Evolutionary conservation across 139 green algal species (phyloP), one percentile per base, ranked within the genome.

Genomic region (Dunaliella sp.): DNA sequence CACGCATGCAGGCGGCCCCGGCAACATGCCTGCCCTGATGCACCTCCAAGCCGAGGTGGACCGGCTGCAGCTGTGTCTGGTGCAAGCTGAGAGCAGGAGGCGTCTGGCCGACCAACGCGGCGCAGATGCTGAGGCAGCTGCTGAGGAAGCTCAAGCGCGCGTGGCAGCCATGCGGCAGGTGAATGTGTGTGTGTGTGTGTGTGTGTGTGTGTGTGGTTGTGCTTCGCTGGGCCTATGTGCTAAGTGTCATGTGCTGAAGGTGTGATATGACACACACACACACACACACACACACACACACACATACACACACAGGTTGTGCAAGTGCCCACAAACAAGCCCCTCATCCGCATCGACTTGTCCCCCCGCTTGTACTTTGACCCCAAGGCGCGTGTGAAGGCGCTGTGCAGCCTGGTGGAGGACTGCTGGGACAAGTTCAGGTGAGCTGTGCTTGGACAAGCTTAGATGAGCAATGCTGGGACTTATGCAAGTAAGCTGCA

Each of bases 251-350:
- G n/a, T n/a, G n/a, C n/a, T n/a, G n/a, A n/a, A n/a, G n/a, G n/a
- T n/a, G n/a, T n/a, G n/a, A n/a, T n/a, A n/a, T n/a, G n/a, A n/a
- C n/a, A n/a, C n/a, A n/a, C n/a, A n/a, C n/a, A n/a, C n/a, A n/a
- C n/a, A n/a, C n/a, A n/a, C n/a, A n/a, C n/a, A n/a, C n/a, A n/a
- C n/a, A n/a, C n/a, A n/a, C n/a, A n/a, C n/a, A n/a, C n/a, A n/a
- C n/a, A n/a, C 3, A 80, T 80, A 3, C 3, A 12, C 38, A 38
- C 97, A 30, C 38, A 90, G 3, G 94, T 98, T 7, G 87, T 97
- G 36, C 73, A 84, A 0, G 89, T 99, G 28, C 97, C 96, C 31
- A 97, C 96, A 74, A 96, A 98, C 91, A 86, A 87, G 3, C 93
- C 95, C 1, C 86, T 72, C 16, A 16, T 32, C 0, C 88, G 97